Evolutionary conservation across 805 yeast genomes (phyloP), one percentile per base, ranked within the genome.

Genomic region (Metschnikowia colocasiae): DNA sequence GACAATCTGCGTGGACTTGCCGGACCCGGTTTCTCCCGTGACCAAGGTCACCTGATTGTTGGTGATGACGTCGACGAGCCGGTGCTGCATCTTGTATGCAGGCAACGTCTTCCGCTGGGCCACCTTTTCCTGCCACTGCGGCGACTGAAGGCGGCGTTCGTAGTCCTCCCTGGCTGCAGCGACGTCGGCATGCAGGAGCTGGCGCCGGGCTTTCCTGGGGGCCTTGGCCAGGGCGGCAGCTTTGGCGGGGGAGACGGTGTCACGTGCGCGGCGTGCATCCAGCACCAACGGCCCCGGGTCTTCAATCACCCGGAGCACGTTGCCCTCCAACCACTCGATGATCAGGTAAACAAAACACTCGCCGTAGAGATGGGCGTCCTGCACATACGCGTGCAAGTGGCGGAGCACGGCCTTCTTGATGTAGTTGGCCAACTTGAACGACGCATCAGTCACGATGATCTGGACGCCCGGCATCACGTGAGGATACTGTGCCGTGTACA

Each of bases 1-100:
- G 5, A 89, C 96, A 4, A 88, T 81, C 62, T 92, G 99, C 0
- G 99, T 92, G 1, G 97, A 88, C 60, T 92, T 92, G 56, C 98
- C 98, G 1, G 97, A 91, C 57, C 98, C 98, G 0, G 98, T 92
- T 63, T 94, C 99, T 62, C 98, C 99, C 2, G 98, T 92, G 31
- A 92, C 78, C 29, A 92, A 67, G 7, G 87, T 81, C 4, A 89
- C 85, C 52, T 80, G 80, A 59, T 86, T 78, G 0, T 70, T 50
- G 25, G 74, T 71, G 3, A 92, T 80, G 3, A 81, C 67, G 0
- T 76, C 57, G 1, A 87, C 74, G 33, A 92, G 72, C 5, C 78
- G 73, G 0, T 75, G 65, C 45, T 71, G 75, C 59, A 83, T 85
- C 12, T 69, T 62, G 95, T 96, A 92, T 0, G 98, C 98, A 0